Base-by-base conservation (phyloP, 331 rosid species). In the Prunus yedoensis region DNA sequence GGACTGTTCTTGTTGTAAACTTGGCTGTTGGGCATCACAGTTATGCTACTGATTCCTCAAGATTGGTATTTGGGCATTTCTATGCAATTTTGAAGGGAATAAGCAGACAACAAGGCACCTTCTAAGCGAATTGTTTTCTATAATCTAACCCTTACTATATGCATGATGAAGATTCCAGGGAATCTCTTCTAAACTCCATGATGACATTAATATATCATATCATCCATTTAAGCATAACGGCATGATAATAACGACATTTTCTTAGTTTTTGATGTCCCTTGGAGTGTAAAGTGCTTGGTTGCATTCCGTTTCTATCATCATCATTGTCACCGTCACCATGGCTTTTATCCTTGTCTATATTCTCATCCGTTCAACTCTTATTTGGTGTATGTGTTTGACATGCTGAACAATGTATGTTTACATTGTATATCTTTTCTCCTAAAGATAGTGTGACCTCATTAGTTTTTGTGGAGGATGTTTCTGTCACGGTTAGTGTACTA, bases 81-180 rank as follows among this genome's bases (percentile, higher is more conserved):
- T 27, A 3, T 27, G 3, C 5, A 15, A 32, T 63, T 63, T 7
- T 1, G 1, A 58, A 58, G 30, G 64, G 64, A 25, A 58, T 58
- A 25, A 59, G 32, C 35, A 1, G 64, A 59, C 35, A 59, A 25
- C 68, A 17, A 3, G 68, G 15, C 68, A 35, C 58, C 58, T 53
- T 41, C 76, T 72, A 15, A 16, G 76, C 51, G 23, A 54, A 43
- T 57, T 11, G 17, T 72, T 58, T 58, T 38, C 76, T 2, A 32
- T 43, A 72, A 57, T 54, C 66, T 32, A 54, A 14, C 53, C 35
- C 10, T 6, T 53, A 43, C 53, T 30, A 56, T 38, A 35, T 9
- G 52, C 52, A 17, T 70, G 28, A 17, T 70, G 28, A 35, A 32
- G 27, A 18, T 56, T 71, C 75, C 17, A 9, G 66, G 23, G 41